Evolutionary conservation across 1,284 basidiomycete species (phyloP), one percentile per base, ranked within the genome.

Genomic region (Ceratobasidium sp.): DNA sequence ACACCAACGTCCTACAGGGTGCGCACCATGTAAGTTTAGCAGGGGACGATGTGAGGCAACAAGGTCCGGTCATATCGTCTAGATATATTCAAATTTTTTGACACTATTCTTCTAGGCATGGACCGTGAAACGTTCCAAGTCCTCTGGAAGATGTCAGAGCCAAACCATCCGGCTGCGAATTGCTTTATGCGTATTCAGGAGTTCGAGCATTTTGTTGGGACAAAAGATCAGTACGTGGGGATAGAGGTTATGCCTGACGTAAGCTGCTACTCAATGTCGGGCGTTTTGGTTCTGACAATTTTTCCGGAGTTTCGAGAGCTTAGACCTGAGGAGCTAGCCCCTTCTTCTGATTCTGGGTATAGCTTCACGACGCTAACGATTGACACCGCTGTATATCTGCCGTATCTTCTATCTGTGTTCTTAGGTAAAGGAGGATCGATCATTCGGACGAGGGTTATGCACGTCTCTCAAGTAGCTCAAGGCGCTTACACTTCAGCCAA

Each of bases 91-190:
- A 4, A 18, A 63, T 42, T 4, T 20, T n/a, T 20, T 39, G 33
- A n/a, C n/a, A 33, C 33, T 33, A 33, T 42, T 13, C 39, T 42
- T 13, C 10, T 42, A 63, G 60, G 33, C 39, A 63, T 63, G 60
- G 93, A 95, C 82, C 85, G 87, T 79, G 91, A 91, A 77, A 95
- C 94, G 0, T 95, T 95, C 84, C 83, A 89, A 23, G 87, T 85
- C 2, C 90, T 95, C 88, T 94, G 92, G 92, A 85, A 88, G 70
- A 86, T 94, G 79, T 94, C 93, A 1, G 87, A 86, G 7, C 88
- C 89, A 0, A 89, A 88, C 20, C 85, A 86, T 51, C 85, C 85
- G 10, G 87, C 89, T 0, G 89, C 91, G 76, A 85, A 87, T 10
- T 91, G 89, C 78, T 92, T 94, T 84, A 85, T 91, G 77, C 89